These are phyloP conservation scores for Crithidia thermophila DNA, from an alignment of 208 protist genomes.

Conservation along the genomic window DNA sequence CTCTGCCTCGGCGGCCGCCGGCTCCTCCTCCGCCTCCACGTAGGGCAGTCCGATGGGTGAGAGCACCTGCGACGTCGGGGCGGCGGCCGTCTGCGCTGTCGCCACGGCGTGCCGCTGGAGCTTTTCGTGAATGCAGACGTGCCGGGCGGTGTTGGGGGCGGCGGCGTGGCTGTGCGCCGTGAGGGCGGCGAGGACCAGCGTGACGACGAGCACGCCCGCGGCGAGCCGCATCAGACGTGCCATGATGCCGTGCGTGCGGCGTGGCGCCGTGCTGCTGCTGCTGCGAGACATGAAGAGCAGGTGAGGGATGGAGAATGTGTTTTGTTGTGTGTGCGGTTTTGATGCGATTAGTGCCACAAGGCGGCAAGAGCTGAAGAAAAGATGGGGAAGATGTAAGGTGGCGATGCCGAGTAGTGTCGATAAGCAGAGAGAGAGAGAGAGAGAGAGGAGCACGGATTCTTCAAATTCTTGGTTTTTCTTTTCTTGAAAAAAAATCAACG, in stretches of 20 bases:
- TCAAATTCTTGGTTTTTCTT: not conserved
- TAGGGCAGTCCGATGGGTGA: no score
- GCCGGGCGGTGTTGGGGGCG: not conserved
- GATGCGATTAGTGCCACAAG: no score
- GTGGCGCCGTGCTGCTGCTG: not conserved
- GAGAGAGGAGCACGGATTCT: not conserved
- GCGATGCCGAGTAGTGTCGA: no score
- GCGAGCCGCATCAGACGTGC: constrained; percentile 16
- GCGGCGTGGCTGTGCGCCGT: constrained; percentile 8
- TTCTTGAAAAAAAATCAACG: no score
- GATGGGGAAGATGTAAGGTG: not conserved
- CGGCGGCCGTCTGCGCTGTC: no score
- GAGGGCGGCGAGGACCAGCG: constrained; percentile 8
- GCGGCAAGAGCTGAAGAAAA: not conserved
- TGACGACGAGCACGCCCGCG: not conserved
- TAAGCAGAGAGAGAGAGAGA: not conserved
- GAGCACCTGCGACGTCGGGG: no score
- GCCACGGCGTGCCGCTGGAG: constrained; percentile 4
- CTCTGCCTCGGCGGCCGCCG: no score
- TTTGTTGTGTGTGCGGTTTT: no score
- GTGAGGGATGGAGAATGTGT: no score
- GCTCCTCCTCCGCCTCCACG: no score
- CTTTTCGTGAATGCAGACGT: constrained; percentile 24
- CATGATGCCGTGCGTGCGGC: constrained; percentile 7
- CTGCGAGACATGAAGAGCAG: not conserved